These are phyloP conservation scores for Exophiala oligosperma DNA, from an alignment of 2,329 filamentous ascomycete species.

Conservation along the genomic window DNA sequence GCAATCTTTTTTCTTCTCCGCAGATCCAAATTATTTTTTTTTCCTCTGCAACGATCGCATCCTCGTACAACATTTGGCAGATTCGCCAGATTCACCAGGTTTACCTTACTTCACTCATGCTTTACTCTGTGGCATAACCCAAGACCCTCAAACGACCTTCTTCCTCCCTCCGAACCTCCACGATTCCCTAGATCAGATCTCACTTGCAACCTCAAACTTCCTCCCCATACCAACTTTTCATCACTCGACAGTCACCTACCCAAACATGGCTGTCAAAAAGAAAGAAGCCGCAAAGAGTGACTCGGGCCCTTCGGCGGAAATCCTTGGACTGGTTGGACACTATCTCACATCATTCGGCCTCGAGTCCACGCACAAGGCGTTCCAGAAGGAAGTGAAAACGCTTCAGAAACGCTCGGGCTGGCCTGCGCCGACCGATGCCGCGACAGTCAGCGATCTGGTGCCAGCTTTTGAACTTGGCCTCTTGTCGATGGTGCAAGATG, in stretches of 20 bases:
- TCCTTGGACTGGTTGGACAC: slow-evolving; percentile 65
- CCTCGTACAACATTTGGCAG: too few relatives aligned
- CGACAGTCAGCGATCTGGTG: slow-evolving; percentile 23
- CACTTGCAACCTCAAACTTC: not conserved
- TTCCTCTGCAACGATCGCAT: too few relatives aligned
- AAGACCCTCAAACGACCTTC: too few relatives aligned
- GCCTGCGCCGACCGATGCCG: slow-evolving; percentile 21
- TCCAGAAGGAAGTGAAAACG: slow-evolving; percentile 62
- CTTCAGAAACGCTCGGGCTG: slow-evolving; percentile 45
- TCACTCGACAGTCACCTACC: not conserved
- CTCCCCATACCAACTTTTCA: not conserved
- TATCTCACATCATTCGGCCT: slow-evolving; percentile 71
- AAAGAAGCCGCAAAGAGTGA: slow-evolving; percentile 22
- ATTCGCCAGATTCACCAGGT: too few relatives aligned
- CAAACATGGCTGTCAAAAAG: slow-evolving; percentile 19
- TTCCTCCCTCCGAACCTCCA: too few relatives aligned
- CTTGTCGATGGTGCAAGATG: slow-evolving; percentile 15
- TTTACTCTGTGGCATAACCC: too few relatives aligned
- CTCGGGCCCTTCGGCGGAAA: slow-evolving; percentile 55
- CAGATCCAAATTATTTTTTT: too few relatives aligned
- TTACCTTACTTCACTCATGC: too few relatives aligned
- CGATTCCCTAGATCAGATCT: not conserved
- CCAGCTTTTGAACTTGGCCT: slow-evolving; percentile 29
- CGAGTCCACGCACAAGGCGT: slow-evolving; percentile 59
- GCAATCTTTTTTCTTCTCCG: too few relatives aligned